phyloP scores from a whole-genome alignment of 192 early-diverging fungal species.

The Backusella westeae region DNA sequence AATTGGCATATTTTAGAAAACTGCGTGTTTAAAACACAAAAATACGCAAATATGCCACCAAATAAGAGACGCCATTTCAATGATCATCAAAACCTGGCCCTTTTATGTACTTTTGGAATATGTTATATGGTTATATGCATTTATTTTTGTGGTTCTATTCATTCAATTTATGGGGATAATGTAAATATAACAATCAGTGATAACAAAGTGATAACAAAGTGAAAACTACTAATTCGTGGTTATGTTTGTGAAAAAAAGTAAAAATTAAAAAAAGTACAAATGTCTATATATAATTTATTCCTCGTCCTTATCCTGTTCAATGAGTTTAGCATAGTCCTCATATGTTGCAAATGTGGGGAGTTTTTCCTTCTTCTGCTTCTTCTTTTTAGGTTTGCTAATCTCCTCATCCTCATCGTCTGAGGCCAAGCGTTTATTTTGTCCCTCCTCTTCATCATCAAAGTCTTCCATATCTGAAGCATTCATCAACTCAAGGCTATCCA shows the following conservation, averaged over 20 bases:
- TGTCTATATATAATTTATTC: conserved; percentile 10
- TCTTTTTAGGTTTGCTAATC: conserved; percentile 15
- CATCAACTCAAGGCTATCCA: conserved; percentile 51
- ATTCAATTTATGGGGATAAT: not conserved
- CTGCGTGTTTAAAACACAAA: too few species aligned
- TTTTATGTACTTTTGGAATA: not conserved
- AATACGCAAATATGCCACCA: too few species aligned
- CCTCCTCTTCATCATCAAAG: conserved; percentile 53
- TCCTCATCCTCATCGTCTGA: conserved; percentile 41
- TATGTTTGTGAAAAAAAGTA: not conserved
- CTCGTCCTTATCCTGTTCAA: conserved; percentile 17
- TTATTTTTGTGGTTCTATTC: not conserved
- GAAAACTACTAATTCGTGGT: not conserved
- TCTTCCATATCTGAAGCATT: conserved; percentile 33
- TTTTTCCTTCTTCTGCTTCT: conserved; percentile 51
- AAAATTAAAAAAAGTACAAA: not conserved
- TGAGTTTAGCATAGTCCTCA: conserved; percentile 61
- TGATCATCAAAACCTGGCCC: too few species aligned
- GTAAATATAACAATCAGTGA: not conserved
- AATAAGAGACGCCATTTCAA: too few species aligned
- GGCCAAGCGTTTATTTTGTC: conserved; percentile 30
- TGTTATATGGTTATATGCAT: not conserved
- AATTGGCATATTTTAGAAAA: too few species aligned
- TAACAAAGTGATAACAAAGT: not conserved
- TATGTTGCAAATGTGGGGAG: conserved; percentile 69